Evolutionary conservation across 495 filamentous ascomycete species (phyloP).

Genomic region (Penicillium maclennaniae): DNA sequence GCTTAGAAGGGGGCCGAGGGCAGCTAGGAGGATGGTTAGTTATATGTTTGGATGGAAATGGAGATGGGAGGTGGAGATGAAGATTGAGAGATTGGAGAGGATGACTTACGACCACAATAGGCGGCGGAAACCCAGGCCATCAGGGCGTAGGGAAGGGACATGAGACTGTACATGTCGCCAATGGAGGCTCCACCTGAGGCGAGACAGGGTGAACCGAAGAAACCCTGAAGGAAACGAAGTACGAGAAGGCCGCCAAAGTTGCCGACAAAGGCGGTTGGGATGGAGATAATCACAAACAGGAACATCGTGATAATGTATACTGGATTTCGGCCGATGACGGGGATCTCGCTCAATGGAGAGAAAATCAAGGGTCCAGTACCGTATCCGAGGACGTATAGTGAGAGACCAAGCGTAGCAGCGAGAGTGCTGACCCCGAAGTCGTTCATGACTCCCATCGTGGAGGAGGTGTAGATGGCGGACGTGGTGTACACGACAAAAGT

Average conservation of each 20-base stretch:
- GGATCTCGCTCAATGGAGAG: conserved; percentile 49
- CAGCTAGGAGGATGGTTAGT: conserved; percentile 41
- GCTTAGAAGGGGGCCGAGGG: conserved; percentile 59
- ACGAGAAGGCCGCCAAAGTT: conserved; percentile 48
- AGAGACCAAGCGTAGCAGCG: conserved; percentile 44
- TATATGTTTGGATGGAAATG: conserved; percentile 20
- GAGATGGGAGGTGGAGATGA: no score
- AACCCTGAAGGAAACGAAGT: conserved; percentile 52
- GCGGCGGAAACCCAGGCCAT: conserved; percentile 51
- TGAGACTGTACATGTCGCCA: conserved; percentile 50
- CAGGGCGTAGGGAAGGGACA: conserved; percentile 52
- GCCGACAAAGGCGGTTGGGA: conserved; percentile 45
- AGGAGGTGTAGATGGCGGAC: conserved; percentile 33
- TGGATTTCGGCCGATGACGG: conserved; percentile 47
- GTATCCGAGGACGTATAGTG: conserved; percentile 53
- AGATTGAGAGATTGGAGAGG: no score
- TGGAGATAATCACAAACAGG: conserved; percentile 47
- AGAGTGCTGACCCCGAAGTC: conserved; percentile 39
- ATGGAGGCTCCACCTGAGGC: conserved; percentile 54
- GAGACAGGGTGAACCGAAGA: conserved; percentile 51
- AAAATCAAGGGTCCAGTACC: conserved; percentile 44
- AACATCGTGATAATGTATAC: conserved; percentile 49
- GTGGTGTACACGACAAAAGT: conserved; percentile 38
- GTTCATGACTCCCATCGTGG: conserved; percentile 29
- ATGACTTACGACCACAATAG: conserved; percentile 44